phyloP scores from a whole-genome alignment of 306 rosid species.

The Quercus dentata region DNA sequence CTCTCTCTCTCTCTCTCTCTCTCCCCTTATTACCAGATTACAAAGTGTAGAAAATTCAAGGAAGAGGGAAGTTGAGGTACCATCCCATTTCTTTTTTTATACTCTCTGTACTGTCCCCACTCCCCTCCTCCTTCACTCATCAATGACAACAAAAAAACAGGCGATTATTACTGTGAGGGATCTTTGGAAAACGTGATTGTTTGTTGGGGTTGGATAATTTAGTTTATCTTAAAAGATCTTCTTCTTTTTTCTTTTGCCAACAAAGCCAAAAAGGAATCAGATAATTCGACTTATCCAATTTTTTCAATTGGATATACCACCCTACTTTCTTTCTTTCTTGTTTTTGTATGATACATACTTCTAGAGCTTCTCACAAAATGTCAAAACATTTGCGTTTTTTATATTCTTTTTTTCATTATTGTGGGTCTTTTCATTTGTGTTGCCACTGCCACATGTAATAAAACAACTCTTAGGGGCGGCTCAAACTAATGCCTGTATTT shows the following conservation, averaged over 20 bases:
- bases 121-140: not conserved
- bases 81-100: not conserved
- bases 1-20: not conserved
- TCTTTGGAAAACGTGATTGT: slow-evolving; percentile 25
- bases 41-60: not conserved
- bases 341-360: no score
- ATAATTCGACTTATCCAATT: no score
- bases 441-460: no score
- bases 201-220: not conserved
- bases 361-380: no score
- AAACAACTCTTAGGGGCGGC: no score
- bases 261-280: not conserved
- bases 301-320: no score
- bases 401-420: no score
- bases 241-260: not conserved
- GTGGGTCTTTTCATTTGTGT: no score
- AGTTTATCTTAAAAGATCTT: not conserved
- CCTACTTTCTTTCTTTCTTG: no score
- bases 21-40: not conserved
- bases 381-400: no score
- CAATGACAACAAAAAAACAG: slow-evolving; percentile 5
- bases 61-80: slow-evolving; percentile 17
- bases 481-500: no score
- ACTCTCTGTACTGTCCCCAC: slow-evolving; percentile 1
- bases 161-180: slow-evolving; percentile 7